Base-by-base conservation (phyloP, 805 yeast genomes). In the Naumovozyma castellii region DNA sequence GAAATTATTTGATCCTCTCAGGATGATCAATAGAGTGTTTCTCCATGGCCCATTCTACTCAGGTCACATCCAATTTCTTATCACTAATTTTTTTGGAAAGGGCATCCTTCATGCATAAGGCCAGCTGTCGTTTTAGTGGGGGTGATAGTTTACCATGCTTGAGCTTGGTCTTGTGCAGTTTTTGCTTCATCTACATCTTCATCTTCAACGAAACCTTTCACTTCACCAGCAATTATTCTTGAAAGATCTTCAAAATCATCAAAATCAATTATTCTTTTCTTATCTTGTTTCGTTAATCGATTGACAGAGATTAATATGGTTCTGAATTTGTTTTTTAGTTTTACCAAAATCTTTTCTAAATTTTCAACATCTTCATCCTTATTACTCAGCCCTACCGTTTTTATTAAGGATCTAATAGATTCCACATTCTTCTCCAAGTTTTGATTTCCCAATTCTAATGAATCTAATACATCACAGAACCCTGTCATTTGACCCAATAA, bases 401-500 rank as follows among this genome's bases (percentile, higher is more conserved):
- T 40, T 0, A 69, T 49, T 14, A 65, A 55, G 0, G 36, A 19
- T 5, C 57, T 38, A n/a, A 64, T 50, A 2, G 46, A 29, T 16
- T 34, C 33, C 2, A 58, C 49, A 37, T 54, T 57, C 18, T 53
- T 41, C 3, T 57, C 38, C 1, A 53, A 43, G 14, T 45, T 18
- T 20, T 37, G 41, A 4, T 40, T 39, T 2, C 45, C 46, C 3
- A 46, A 38, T 2, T 44, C 25, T 8, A 40, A 48, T 1, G 42
- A 20, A 61, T 67, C 59, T 68, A 78, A 61, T 5, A 61, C 54
- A 13, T 61, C 59, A 16, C 73, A 54, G 32, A 79, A 50, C 14
- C 82, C 78, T 40, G 68, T 56, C 31, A 81, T 67, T 41, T 83
- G 78, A 0, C 97, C 97, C 1, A 87, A 55, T 0, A 84, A 54